Percentiles rank a stretch among this genome's conserved stretches.
Evolutionary conservation across 345 rosid species (phyloP).

Genomic region (Citrus cavaleriei): DNA sequence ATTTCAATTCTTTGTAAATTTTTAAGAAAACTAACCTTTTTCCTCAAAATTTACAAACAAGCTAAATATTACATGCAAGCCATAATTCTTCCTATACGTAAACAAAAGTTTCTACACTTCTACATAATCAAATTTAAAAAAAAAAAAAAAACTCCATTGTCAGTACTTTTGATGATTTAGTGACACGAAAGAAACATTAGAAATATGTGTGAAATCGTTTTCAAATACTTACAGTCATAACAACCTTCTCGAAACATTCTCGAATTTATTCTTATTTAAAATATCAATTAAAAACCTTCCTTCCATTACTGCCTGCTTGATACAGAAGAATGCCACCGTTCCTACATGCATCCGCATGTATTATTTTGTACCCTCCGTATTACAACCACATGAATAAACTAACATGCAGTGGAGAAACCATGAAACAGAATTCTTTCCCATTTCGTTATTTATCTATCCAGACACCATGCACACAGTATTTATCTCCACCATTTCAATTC

Average conservation of each 20-base stretch:
- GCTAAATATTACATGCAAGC: background rate
- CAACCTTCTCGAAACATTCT: background rate
- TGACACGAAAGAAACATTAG: background rate
- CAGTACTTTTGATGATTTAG: background rate
- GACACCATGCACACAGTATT: background rate
- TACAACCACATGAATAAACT: background rate
- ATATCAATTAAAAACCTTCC: background rate
- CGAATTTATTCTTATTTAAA: background rate
- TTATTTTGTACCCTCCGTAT: background rate
- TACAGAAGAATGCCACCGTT: background rate
- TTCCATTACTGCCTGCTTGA: background rate
- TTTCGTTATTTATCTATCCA: background rate
- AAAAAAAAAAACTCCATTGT: too few species aligned
- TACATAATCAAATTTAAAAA: background rate
- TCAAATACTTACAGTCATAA: background rate
- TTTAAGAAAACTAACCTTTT: background rate
- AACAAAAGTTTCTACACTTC: background rate
- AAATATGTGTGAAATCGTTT: background rate
- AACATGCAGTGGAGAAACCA: background rate
- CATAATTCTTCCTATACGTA: background rate
- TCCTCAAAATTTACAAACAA: too few species aligned
- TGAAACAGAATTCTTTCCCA: background rate
- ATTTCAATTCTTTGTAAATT: background rate
- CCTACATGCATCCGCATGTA: too few species aligned
- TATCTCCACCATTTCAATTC: background rate